Conservation (phyloP, 768 basidiomycete genomes). For the Basidioascus undulatus region DNA sequence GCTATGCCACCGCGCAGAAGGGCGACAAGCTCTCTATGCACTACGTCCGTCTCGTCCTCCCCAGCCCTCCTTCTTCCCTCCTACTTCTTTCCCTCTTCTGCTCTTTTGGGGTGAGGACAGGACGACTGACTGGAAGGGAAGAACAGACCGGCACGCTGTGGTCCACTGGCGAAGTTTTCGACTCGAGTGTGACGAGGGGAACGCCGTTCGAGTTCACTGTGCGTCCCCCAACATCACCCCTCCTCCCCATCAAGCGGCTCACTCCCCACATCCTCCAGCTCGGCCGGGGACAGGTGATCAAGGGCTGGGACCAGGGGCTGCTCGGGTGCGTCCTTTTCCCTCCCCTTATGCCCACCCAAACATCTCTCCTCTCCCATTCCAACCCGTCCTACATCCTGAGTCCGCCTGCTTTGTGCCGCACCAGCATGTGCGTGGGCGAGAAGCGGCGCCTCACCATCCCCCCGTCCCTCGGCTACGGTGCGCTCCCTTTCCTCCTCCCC, state of each 20-base stretch:
- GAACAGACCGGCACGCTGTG: not conserved
- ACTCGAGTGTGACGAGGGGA: constrained; percentile 17
- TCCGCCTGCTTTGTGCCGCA: constrained; percentile 6
- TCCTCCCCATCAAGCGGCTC: not conserved
- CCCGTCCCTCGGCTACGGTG: constrained; percentile 18
- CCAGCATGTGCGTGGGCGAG: constrained; percentile 18
- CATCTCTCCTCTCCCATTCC: not conserved
- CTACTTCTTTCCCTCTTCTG: too few relatives aligned
- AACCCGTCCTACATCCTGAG: not conserved
- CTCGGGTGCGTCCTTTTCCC: constrained; percentile 1
- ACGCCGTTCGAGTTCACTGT: constrained; percentile 18
- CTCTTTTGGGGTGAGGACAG: too few relatives aligned
- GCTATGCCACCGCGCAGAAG: constrained; percentile 4
- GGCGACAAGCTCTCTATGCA: constrained; percentile 7
- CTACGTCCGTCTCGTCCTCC: too few relatives aligned
- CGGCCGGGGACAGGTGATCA: constrained; percentile 5
- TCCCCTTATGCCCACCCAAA: too few relatives aligned
- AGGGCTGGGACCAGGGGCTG: constrained; percentile 6
- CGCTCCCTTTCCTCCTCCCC: not conserved
- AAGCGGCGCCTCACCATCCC: constrained; percentile 21
- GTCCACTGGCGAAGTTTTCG: constrained; percentile 16
- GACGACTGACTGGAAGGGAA: constrained; percentile 9
- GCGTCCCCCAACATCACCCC: not conserved
- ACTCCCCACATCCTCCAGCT: not conserved
- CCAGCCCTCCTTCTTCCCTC: too few relatives aligned